These are phyloP conservation scores for Yamadazyma sp. DNA, from an alignment of 1,139 yeast species.

Conservation along the genomic window DNA sequence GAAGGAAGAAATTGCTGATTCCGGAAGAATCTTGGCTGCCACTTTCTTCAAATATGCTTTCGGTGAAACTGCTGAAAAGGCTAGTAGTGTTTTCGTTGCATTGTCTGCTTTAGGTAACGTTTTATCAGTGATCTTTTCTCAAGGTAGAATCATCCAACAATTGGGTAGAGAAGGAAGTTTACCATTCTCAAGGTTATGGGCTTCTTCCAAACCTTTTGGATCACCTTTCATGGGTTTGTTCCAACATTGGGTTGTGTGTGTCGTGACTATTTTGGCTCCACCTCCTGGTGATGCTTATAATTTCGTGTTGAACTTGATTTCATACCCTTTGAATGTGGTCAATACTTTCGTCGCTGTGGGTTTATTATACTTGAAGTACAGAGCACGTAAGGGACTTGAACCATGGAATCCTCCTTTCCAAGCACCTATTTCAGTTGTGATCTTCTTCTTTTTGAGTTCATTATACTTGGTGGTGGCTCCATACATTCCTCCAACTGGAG, in stretches of 20 bases:
- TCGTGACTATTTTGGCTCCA: slow-evolving; percentile 48
- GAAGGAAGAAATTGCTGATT: slow-evolving; percentile 39
- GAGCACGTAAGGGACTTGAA: slow-evolving; percentile 48
- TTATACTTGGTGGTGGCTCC: slow-evolving; percentile 77
- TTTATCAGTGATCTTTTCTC: slow-evolving; percentile 48
- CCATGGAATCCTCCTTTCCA: slow-evolving; percentile 77
- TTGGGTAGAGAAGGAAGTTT: slow-evolving; percentile 51
- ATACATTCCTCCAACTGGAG: slow-evolving; percentile 70
- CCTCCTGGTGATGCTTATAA: slow-evolving; percentile 54
- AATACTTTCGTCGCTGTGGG: slow-evolving; percentile 49
- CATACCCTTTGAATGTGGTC: slow-evolving; percentile 52
- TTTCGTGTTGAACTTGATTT: slow-evolving; percentile 48
- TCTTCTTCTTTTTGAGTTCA: slow-evolving; percentile 68
- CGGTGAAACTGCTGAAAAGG: slow-evolving; percentile 46
- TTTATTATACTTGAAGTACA: slow-evolving; percentile 43
- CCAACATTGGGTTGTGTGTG: slow-evolving; percentile 56
- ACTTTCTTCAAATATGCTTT: slow-evolving; percentile 47
- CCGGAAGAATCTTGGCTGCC: slow-evolving; percentile 50
- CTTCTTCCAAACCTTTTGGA: slow-evolving; percentile 43
- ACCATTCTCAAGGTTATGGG: slow-evolving; percentile 48
- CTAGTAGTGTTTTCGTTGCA: slow-evolving; percentile 51
- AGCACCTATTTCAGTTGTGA: slow-evolving; percentile 62
- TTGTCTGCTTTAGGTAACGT: slow-evolving; percentile 52
- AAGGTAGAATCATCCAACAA: slow-evolving; percentile 50
- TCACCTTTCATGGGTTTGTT: slow-evolving; percentile 57